Base-by-base conservation (phyloP, 805 yeast species). In the Starmerella vaccinii region DNA sequence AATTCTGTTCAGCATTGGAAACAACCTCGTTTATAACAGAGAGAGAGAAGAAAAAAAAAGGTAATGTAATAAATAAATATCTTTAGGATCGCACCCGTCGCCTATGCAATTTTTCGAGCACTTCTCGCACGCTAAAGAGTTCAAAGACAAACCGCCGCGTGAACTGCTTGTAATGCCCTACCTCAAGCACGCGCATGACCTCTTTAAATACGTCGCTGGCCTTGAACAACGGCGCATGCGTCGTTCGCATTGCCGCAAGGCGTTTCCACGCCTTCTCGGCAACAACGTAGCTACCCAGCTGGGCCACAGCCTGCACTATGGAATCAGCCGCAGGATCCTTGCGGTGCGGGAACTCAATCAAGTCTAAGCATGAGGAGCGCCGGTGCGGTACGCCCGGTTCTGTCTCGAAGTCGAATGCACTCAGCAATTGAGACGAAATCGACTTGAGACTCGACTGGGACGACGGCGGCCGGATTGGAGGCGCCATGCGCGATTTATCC, bases 81-180 rank as follows among this genome's bases (percentile, higher is more conserved):
- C 15, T 27, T 22, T 21, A 43, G 6, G 37, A 22, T 29, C 38
- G 24, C 4, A n/a, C 23, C 9, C 34, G 40, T 16, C 53, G 56
- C n/a, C 51, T 45, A 24, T 49, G 50, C 12, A 52, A 39, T 21
- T 46, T 46, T 45, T 59, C 61, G 7, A 59, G 29, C 37, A 57
- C 49, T 13, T 27, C 32, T n/a, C 43, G 45, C 21, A 54, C 74
- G 49, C 77, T 75, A 56, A 84, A 77, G 48, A 83, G 67, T 39
- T 81, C 89, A 59, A 81, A 74, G 15, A 87, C 68, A 60, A 80
- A 82, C 55, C 77, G 72, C 33, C 95, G 68, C 18, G 77, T 78
- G 4, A 77, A 76, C 47, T 76, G 78, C 56, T 81, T 76, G 64
- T 78, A 84, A 44, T 73, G 74, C 71, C 67, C 87, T 63, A 64